A percentile compares a stretch with the other conserved stretches of the same genome.
phyloP scores from a whole-genome alignment of 768 basidiomycete species.

The Melanogaster broomeanus region DNA sequence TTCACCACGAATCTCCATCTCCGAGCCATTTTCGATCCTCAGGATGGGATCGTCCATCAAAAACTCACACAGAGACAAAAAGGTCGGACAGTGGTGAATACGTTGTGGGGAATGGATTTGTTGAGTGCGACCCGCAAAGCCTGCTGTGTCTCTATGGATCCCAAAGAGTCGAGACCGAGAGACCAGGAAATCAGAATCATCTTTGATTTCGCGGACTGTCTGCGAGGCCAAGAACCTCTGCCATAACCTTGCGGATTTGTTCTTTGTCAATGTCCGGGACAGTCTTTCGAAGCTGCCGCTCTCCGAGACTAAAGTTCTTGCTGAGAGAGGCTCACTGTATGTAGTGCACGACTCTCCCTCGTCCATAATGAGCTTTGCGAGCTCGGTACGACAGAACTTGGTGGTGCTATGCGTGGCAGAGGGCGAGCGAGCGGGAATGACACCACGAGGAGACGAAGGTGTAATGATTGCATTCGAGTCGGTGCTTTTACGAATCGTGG shows the following conservation, averaged over 20 bases:
- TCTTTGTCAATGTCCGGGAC: background rate
- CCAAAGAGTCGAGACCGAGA: conserved; percentile 65
- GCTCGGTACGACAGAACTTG: conserved; percentile 2
- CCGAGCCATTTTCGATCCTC: background rate
- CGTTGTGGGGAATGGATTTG: conserved; percentile 42
- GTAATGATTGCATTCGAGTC: conserved; percentile 29
- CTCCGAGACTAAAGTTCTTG: conserved; percentile 43
- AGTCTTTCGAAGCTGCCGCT: background rate
- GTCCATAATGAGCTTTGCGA: conserved; percentile 11
- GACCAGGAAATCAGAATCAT: conserved; percentile 47
- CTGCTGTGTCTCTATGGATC: conserved; percentile 61
- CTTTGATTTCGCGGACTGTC: conserved; percentile 38
- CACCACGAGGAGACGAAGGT: conserved; percentile 24
- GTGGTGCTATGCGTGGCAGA: conserved; percentile 23
- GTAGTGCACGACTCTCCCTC: conserved; percentile 6
- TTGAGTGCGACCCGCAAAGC: conserved; percentile 43
- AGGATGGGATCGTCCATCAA: conserved; percentile 1
- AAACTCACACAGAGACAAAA: conserved; percentile 22
- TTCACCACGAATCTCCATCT: background rate
- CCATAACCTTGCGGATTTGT: conserved; percentile 42
- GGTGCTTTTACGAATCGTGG: conserved; percentile 19
- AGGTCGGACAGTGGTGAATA: conserved; percentile 45
- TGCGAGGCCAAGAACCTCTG: conserved; percentile 42
- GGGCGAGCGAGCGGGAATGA: conserved; percentile 31
- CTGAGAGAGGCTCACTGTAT: conserved; percentile 31